Base-by-base conservation (phyloP, 1,139 yeast genomes). In the Sugiyamaella grinbergsii region DNA sequence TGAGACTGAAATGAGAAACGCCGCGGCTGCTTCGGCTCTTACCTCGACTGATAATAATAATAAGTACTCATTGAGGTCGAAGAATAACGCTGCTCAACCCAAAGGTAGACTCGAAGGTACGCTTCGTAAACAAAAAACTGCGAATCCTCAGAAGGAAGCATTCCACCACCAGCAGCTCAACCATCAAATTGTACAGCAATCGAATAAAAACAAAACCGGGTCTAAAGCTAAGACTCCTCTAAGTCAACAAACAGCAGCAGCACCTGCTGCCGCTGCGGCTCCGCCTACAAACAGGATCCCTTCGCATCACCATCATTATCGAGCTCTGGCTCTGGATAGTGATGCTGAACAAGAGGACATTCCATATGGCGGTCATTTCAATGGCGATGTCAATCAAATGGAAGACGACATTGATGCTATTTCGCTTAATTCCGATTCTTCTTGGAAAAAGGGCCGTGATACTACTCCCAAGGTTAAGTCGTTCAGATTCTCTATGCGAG, bases 361-460 rank as follows among this genome's bases (percentile, higher is more conserved):
- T 15, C 33, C 38, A 22, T 45, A 42, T 11, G 50, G 52, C 0
- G 53, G 18, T 40, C 13, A 11, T n/a, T 34, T n/a, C 26, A 15
- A 29, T 15, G 15, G 18, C 31, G 45, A 29, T 7, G 47, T 32
- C 22, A 41, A n/a, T 16, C 15, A 42, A 11, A 42, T 42, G 10
- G 53, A 47, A 6, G 57, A 56, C 32, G 61, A 59, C 34, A 59
- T 61, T 22, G 70, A 66, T 45, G 59, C 56, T 1, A 59, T 62
- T 8, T 62, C 67, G 5, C 45, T 63, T 29, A 55, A 51, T 31
- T 62, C 68, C 4, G 69, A 64, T 34, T 64, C 69, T 23, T 63
- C 67, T 26, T 66, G 68, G 67, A 58, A 61, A 44, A 57, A 60
- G 10, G 48, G 23, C 13, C 34, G 34, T 24, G 47, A 43, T 7